These are phyloP conservation scores for Infundibulicybe gibba DNA, from an alignment of 768 basidiomycete species.

Conservation along the genomic window DNA sequence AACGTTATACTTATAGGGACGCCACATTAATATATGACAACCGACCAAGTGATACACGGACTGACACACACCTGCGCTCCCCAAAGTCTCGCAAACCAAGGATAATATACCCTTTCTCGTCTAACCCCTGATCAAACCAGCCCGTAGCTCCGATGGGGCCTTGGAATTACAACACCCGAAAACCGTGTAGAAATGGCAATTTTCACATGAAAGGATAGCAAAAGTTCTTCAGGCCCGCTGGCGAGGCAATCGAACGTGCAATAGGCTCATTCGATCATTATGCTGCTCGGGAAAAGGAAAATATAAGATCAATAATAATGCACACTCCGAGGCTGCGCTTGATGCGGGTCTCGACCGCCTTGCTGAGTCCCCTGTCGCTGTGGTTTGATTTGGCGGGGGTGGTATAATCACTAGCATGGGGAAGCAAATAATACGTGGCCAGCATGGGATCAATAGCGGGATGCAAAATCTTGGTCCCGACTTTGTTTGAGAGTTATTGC, in stretches of 20 bases:
- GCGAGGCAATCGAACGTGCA: constrained; percentile 65
- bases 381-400: constrained; percentile 1
- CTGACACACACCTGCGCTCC: constrained; percentile 61
- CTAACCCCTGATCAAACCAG: constrained; percentile 92
- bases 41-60: too few species aligned
- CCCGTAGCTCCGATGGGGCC: constrained; percentile 68
- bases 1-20: too few species aligned
- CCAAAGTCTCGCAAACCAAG: constrained; percentile 98
- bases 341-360: constrained; percentile 92
- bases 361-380: constrained; percentile 94
- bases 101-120: constrained; percentile 87
- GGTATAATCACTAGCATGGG: background rate
- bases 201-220: constrained; percentile 76
- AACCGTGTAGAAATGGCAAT: constrained; percentile 19
- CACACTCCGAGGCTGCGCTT: constrained; percentile 90
- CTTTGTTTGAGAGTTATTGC: constrained; percentile 90
- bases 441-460: constrained; percentile 96
- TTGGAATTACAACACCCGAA: background rate
- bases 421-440: constrained; percentile 45
- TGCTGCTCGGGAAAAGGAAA: background rate
- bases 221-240: constrained; percentile 84
- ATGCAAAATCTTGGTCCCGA: constrained; percentile 77
- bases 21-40: too few species aligned
- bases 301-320: constrained; percentile 88
- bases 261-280: background rate